Base-by-base conservation (phyloP, 2,329 filamentous ascomycete species). In the Lojkania enalia region DNA sequence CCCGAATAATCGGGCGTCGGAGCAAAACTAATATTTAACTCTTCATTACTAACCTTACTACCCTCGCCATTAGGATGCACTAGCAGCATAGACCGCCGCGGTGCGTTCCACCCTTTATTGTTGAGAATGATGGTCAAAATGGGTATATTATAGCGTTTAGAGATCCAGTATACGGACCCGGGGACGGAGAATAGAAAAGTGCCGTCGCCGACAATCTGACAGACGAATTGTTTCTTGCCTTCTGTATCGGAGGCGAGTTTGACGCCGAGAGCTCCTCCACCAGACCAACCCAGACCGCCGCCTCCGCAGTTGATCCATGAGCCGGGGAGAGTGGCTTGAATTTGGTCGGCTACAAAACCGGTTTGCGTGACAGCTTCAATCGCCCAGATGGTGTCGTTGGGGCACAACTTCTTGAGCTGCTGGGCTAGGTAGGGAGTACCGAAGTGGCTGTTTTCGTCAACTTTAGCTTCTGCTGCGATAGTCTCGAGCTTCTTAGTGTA, bases 221-320 rank as follows among this genome's bases (percentile, higher is more conserved):
- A 70, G 0, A 71, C 67, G 25, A 71, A 71, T 12, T 61, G 58
- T 40, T 61, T 61, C 40, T 61, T 60, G 25, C 77, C 71, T 48
- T 77, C 68, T 2, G 68, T 66, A 38, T 85, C 78, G 0, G 77
- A 76, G 0, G 86, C 88, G 5, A 92, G 77, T 64, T 91, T 90
- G 61, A 91, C 84, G 2, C 88, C 88, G 2, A 92, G 67, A 0
- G 86, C 85, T 20, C 58, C 88, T 12, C 88, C 88, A 12, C 87
- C 88, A 9, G 83, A 87, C 88, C 88, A 92, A 2, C 88, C 88
- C 0, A 92, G 81, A 2, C 88, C 88, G 12, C 87, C 88, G 1
- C 86, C 88, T 1, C 88, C 88, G 62, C 87, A 91, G 65, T 90
- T 91, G 59, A 92, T 82, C 85, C 85, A 90, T 0, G 82, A 83